Percentiles rank a stretch among this genome's conserved stretches.
Conservation (phyloP, 371 early-diverging fungal species). For the Paraphysoderma sedebokerense region DNA sequence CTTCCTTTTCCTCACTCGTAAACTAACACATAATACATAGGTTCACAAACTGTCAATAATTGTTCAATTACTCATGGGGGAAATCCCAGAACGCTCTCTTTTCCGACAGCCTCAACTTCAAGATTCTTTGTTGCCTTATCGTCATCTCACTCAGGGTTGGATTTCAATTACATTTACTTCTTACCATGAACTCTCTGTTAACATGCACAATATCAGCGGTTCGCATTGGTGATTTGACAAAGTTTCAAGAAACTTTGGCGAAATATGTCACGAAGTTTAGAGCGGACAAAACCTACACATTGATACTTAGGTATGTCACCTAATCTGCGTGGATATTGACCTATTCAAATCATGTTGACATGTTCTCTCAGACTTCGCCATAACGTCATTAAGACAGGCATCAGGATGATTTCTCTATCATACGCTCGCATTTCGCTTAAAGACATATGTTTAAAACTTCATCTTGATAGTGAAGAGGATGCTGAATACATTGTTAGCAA, state of each 20-base stretch:
- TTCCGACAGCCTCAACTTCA: constrained; percentile 73
- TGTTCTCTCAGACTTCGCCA: constrained; percentile 54
- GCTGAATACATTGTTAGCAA: constrained; percentile 96
- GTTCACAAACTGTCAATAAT: constrained; percentile 83
- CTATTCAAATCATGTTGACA: background rate
- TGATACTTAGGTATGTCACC: constrained; percentile 53
- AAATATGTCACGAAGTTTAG: constrained; percentile 54
- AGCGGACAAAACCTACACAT: constrained; percentile 71
- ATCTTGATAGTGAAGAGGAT: constrained; percentile 91
- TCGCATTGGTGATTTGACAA: constrained; percentile 77
- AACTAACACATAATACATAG: constrained; percentile 10
- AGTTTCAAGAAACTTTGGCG: constrained; percentile 76
- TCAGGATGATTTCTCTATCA: constrained; percentile 83
- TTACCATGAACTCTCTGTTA: background rate
- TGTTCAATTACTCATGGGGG: constrained; percentile 91
- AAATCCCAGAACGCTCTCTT: constrained; percentile 83
- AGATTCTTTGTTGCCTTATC: constrained; percentile 73
- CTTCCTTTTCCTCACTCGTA: background rate
- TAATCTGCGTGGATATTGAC: background rate
- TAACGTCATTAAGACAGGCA: constrained; percentile 96
- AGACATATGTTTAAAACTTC: constrained; percentile 89
- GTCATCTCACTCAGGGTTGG: constrained; percentile 72
- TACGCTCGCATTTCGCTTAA: constrained; percentile 91
- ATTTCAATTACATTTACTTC: background rate
- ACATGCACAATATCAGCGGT: constrained; percentile 43